phyloP scores from a whole-genome alignment of 805 yeast genomes.

The Lachancea sp. region DNA sequence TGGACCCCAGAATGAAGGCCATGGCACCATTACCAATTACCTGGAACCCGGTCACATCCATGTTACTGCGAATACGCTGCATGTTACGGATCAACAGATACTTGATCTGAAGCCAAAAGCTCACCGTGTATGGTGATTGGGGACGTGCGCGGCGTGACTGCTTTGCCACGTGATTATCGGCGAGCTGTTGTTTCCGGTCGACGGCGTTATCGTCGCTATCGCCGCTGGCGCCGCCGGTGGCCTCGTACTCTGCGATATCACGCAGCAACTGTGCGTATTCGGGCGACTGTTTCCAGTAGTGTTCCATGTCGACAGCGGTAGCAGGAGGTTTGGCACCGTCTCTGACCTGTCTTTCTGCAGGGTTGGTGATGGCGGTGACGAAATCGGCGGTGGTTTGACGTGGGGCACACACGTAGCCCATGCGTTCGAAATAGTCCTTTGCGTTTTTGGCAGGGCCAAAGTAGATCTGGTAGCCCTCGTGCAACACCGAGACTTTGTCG shows the following conservation, averaged over 20 bases:
- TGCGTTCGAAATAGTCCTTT: conserved; percentile 48
- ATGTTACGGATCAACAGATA: conserved; percentile 41
- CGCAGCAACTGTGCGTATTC: conserved; percentile 36
- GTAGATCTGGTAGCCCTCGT: conserved; percentile 55
- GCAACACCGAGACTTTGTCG: conserved; percentile 55
- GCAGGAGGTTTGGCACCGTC: conserved; percentile 38
- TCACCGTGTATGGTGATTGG: conserved; percentile 48
- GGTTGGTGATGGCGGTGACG: conserved; percentile 63
- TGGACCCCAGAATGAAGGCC: conserved; percentile 51
- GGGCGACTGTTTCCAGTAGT: conserved; percentile 49
- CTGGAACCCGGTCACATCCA: conserved; percentile 39
- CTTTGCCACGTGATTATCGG: conserved; percentile 43
- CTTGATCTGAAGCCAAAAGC: conserved; percentile 46
- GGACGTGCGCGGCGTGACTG: conserved; percentile 44
- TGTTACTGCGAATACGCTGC: conserved; percentile 45
- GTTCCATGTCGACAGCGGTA: conserved; percentile 56
- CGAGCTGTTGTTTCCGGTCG: conserved; percentile 18
- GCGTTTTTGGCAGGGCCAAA: conserved; percentile 56
- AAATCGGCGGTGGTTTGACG: conserved; percentile 70
- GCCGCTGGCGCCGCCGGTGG: conserved; percentile 18
- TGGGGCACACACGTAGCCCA: conserved; percentile 61
- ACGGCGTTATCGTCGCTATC: too few species aligned
- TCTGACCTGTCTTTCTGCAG: conserved; percentile 45
- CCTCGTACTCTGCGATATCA: conserved; percentile 41
- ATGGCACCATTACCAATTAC: conserved; percentile 43